These are phyloP conservation scores for Larix kaempferi DNA, from an alignment of 75 land plant genomes.

Conservation along the genomic window DNA sequence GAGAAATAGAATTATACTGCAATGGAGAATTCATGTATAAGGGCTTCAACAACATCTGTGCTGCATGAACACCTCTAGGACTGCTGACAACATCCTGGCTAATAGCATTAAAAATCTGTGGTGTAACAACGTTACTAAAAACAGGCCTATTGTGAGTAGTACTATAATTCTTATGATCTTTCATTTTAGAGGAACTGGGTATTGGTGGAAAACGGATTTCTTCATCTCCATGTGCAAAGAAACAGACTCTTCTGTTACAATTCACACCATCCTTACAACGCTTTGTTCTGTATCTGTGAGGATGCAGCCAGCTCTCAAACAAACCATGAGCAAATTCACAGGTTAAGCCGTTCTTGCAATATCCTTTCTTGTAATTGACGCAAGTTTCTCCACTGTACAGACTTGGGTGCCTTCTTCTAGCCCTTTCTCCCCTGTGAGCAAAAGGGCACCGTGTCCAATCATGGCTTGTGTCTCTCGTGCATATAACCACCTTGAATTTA, in stretches of 20 bases:
- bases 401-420: constrained; percentile 43
- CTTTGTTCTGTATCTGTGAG: constrained; percentile 10
- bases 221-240: constrained; percentile 7
- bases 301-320: constrained; percentile 16
- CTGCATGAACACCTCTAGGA: background rate
- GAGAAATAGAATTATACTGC: background rate
- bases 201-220: background rate
- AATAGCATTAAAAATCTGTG: background rate
- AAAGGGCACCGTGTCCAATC: constrained; percentile 66
- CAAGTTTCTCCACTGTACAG: constrained; percentile 41
- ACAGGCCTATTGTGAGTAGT: background rate
- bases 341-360: background rate
- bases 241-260: constrained; percentile 9
- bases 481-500: constrained; percentile 36
- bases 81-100: background rate
- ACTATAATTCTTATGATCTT: background rate
- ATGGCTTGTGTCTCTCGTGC: constrained; percentile 33
- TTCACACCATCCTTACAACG: constrained; percentile 4
- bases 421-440: constrained; percentile 50
- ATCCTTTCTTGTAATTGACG: constrained; percentile 25
- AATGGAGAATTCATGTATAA: background rate
- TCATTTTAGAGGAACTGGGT: background rate
- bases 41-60: background rate
- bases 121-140: background rate
- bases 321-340: constrained; percentile 14